A percentile compares a stretch with the other conserved stretches of the same genome.
Evolutionary conservation across 306 rosid species (phyloP).

Genomic region (Ammopiptanthus mongolicus): DNA sequence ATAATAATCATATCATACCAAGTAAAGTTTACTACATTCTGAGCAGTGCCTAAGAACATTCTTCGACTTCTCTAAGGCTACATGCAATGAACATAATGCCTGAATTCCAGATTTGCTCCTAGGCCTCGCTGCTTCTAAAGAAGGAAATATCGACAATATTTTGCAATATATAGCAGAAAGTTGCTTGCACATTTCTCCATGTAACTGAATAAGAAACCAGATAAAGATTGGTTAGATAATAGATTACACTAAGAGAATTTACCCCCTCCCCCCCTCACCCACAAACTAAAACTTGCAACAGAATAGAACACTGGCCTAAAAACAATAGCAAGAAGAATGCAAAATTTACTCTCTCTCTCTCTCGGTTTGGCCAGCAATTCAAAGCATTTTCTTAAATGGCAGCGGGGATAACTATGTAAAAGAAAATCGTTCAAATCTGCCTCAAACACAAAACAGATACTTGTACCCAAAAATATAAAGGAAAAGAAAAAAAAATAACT

Average conservation of each 20-base stretch:
- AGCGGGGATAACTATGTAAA: neutral
- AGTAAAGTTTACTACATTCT: slow-evolving; percentile 76
- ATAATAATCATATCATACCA: slow-evolving; percentile 42
- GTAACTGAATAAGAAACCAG: slow-evolving; percentile 48
- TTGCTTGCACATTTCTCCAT: slow-evolving; percentile 76
- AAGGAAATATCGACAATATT: slow-evolving; percentile 66
- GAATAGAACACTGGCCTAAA: neutral
- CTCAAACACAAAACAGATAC: neutral
- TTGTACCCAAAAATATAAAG: neutral
- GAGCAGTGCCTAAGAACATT: slow-evolving; percentile 81
- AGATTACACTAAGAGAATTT: neutral
- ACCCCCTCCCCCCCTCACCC: neutral
- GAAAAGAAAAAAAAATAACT: neutral
- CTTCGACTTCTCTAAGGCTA: slow-evolving; percentile 73
- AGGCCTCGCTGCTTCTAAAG: slow-evolving; percentile 81
- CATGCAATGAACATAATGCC: slow-evolving; percentile 82
- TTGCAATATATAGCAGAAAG: slow-evolving; percentile 65
- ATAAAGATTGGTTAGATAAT: neutral
- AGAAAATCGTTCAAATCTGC: neutral
- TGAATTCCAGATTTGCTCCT: slow-evolving; percentile 86
- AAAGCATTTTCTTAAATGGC: neutral
- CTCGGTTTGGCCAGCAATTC: slow-evolving; percentile 7
- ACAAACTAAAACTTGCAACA: neutral
- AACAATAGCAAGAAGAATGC: neutral
- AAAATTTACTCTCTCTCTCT: neutral